Base-by-base conservation (phyloP, 441 rosid species). In the Gossypium aridum region DNA sequence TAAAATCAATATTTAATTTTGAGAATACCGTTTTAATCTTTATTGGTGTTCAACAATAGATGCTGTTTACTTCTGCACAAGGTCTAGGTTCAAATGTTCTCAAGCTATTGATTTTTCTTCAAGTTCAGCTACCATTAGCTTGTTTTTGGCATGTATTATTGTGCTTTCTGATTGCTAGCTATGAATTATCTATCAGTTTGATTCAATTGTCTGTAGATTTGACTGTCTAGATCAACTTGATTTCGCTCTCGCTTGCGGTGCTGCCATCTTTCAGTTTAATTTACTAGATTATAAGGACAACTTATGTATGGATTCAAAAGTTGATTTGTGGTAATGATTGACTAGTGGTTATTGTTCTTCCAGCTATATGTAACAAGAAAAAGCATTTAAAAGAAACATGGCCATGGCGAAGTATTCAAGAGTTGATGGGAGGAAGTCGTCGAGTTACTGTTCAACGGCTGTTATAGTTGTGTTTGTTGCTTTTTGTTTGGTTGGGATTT, bases 351-450 rank as follows among this genome's bases (percentile, higher is more conserved):
- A 10, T 70, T 76, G 69, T 47, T 53, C 57, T 70, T 75, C 12
- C 83, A 83, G 90, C 81, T 77, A 61, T 28, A 57, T 75, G 23
- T 64, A 49, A 63, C 54, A 45, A 12, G 63, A 64, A 34, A 49
- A 12, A 55, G 64, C 19, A 25, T 39, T 28, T n/a, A 51, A 70
- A 6, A 56, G 28, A 59, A 68, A 34, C 56, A 88, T 85, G 92
- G 89, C 89, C 0, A 60, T 79, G 80, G 84, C 83, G 45, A 86
- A 80, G 82, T 81, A 81, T 73, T 83, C 90, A 28, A 85, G 84
- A 62, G 81, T 84, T 74, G 90, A 88, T 64, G 89, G 87, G 83
- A 83, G 86, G 81, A 88, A 81, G 75, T 85, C 90, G 2, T 85
- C 90, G 2, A 75, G 76, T 77, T 81, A 79, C 73, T 85, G 85